A percentile compares a stretch with the other conserved stretches of the same genome.
Conservation (phyloP, 352 stramenopile genomes). For the Plasmopara viticola region DNA sequence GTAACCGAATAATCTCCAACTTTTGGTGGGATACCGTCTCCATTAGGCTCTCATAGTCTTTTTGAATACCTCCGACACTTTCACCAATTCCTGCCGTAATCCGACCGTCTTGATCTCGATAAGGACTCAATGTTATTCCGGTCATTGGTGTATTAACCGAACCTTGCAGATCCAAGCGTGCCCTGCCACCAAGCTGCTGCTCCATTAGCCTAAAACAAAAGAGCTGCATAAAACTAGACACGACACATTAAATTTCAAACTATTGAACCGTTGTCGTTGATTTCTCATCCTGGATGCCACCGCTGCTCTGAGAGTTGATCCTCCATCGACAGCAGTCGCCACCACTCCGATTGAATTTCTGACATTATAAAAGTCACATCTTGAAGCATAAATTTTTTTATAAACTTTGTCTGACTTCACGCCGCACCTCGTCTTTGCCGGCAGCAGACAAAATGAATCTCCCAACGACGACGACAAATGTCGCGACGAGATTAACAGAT, state of each 20-base stretch:
- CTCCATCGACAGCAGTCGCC: conserved; percentile 66
- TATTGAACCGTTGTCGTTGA: conserved; percentile 45
- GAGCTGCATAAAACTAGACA: conserved; percentile 4
- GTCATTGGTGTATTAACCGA: conserved; percentile 13
- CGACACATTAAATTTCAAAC: background rate
- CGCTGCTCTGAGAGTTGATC: conserved; percentile 63
- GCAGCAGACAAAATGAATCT: conserved; percentile 80
- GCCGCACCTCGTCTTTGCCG: conserved; percentile 49
- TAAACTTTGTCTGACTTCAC: background rate
- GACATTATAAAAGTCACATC: background rate
- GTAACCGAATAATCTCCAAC: conserved; percentile 69
- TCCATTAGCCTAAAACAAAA: conserved; percentile 64
- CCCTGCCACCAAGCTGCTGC: conserved; percentile 55
- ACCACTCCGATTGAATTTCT: conserved; percentile 50
- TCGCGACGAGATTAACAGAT: conserved; percentile 68
- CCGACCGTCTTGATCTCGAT: conserved; percentile 16
- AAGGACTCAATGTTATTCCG: conserved; percentile 7
- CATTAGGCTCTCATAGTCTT: conserved; percentile 41
- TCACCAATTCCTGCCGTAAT: conserved; percentile 2
- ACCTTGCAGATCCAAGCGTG: conserved; percentile 26
- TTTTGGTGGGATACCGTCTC: conserved; percentile 68
- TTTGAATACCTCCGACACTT: conserved; percentile 1
- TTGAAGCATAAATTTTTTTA: background rate
- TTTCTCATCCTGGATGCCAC: conserved; percentile 81
- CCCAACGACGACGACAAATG: conserved; percentile 77